These are phyloP conservation scores for Podospora pseudopauciseta DNA, from an alignment of 495 filamentous ascomycete species.

Conservation along the genomic window DNA sequence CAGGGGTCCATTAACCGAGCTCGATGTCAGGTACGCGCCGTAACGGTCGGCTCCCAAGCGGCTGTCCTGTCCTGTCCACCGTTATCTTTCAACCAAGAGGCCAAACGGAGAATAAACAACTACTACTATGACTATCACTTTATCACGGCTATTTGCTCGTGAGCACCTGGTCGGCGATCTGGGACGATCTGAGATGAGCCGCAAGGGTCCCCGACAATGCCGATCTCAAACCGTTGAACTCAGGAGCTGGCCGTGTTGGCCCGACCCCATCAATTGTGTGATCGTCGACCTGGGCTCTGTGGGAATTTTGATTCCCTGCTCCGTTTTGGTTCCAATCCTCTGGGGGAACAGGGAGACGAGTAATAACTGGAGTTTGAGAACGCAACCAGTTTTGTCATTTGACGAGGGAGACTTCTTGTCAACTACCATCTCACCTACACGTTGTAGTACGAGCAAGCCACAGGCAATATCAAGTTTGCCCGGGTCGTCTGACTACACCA, in stretches of 20 bases:
- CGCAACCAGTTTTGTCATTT: not conserved
- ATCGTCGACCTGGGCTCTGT: not conserved
- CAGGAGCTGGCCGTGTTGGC: too few relatives aligned
- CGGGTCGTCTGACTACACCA: not conserved
- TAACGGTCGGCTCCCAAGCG: not conserved
- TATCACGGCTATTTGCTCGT: not conserved
- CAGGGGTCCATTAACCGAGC: not conserved
- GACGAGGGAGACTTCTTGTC: not conserved
- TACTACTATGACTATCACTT: not conserved
- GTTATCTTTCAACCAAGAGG: not conserved
- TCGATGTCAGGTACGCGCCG: not conserved
- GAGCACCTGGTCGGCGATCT: not conserved
- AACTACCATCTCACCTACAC: not conserved
- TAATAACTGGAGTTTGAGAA: not conserved
- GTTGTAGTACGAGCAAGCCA: not conserved
- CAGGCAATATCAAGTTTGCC: not conserved
- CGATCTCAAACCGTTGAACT: not conserved
- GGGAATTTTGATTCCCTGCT: not conserved
- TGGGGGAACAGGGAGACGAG: not conserved
- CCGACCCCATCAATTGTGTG: not conserved
- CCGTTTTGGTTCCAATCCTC: not conserved
- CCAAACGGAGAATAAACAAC: too few relatives aligned
- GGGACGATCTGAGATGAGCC: not conserved
- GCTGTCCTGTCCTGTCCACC: not conserved
- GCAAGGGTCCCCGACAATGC: not conserved